These are phyloP conservation scores for Azolla pinnata DNA, from an alignment of 75 land plant species.

Conservation along the genomic window DNA sequence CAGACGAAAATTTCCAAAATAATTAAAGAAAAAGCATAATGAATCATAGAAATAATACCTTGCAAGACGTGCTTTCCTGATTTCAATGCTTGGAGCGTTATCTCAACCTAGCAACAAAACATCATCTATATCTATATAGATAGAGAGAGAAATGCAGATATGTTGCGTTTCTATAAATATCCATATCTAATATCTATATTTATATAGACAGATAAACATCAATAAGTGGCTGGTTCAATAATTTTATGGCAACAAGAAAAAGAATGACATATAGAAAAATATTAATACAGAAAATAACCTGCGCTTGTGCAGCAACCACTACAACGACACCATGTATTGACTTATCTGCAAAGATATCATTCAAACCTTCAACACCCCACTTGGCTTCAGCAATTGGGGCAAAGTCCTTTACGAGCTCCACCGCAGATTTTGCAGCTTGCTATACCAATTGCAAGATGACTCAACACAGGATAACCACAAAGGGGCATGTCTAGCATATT, in stretches of 20 bases:
- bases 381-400: constrained; percentile 58
- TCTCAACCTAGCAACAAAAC: constrained; percentile 47
- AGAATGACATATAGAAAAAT: background rate
- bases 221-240: background rate
- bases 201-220: background rate
- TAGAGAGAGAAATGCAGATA: too few relatives aligned
- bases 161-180: too few relatives aligned
- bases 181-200: too few relatives aligned
- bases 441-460: constrained; percentile 7
- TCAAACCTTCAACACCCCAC: constrained; percentile 84
- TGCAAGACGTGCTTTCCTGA: constrained; percentile 96
- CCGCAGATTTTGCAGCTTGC: constrained; percentile 48
- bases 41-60: constrained; percentile 39
- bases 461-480: too few relatives aligned
- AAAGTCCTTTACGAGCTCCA: constrained; percentile 42
- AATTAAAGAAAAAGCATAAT: background rate
- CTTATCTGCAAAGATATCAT: constrained; percentile 51
- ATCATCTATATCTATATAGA: too few relatives aligned
- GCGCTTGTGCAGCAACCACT: constrained; percentile 82
- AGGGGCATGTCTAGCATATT: too few relatives aligned
- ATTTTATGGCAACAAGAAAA: background rate
- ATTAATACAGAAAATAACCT: constrained; percentile 31
- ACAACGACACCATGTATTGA: constrained; percentile 73
- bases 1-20: background rate
- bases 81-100: constrained; percentile 53